Conservation (phyloP, 2,329 filamentous ascomycete species). For the Ceratocystis harringtonii region DNA sequence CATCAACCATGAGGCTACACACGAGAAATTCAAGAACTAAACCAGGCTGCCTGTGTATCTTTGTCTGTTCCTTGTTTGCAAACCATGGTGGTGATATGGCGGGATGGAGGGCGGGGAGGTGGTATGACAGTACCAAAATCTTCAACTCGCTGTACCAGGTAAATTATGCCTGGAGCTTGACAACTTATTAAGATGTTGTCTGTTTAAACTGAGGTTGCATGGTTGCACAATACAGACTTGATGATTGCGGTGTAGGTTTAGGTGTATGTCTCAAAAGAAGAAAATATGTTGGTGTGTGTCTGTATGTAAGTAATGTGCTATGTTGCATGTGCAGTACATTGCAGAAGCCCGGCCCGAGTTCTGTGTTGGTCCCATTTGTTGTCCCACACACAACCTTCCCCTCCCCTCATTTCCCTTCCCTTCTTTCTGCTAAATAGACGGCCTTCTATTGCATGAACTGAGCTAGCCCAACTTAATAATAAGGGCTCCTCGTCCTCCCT, state of each 20-base stretch:
- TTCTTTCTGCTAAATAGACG: not conserved
- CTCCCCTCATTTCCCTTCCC: not conserved
- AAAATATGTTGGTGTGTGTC: not conserved
- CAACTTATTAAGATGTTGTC: not conserved
- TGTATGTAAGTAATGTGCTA: not conserved
- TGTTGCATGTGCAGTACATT: not conserved
- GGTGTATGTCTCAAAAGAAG: not conserved
- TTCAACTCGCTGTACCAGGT: not conserved
- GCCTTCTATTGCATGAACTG: constrained; percentile 1
- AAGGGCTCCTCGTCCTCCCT: not conserved
- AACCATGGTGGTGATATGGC: not conserved
- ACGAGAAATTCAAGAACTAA: not conserved
- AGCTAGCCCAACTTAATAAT: not conserved
- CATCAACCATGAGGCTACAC: not conserved
- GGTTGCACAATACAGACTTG: not conserved
- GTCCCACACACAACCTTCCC: not conserved
- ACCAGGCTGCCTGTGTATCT: not conserved
- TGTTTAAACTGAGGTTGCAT: not conserved
- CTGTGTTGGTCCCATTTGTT: not conserved
- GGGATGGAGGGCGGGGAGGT: not conserved
- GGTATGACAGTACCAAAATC: not conserved
- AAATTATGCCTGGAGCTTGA: not conserved
- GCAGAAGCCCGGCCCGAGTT: not conserved
- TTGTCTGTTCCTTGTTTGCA: not conserved
- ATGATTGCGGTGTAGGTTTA: not conserved